Evolutionary conservation across 2,329 filamentous ascomycete genomes (phyloP).

Genomic region (Diaporthe capsici): DNA sequence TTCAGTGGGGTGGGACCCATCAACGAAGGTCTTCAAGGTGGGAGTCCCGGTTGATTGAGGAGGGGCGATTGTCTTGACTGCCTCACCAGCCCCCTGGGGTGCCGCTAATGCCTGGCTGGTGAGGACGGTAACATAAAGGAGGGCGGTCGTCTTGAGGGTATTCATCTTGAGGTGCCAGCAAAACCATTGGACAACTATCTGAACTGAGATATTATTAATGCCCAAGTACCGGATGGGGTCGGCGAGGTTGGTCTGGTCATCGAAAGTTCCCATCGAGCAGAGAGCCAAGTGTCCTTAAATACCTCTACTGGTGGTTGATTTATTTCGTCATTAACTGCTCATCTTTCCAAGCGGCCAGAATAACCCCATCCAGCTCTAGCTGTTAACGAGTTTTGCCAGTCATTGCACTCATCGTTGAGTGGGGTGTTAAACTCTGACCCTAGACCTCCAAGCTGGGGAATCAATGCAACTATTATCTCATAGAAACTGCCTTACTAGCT

Average conservation of each 20-base stretch:
- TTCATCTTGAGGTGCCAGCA: not conserved
- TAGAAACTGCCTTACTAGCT: not conserved
- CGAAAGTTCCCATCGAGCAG: too few relatives aligned
- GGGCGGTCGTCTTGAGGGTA: not conserved
- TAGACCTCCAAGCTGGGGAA: not conserved
- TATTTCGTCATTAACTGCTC: not conserved
- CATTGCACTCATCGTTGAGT: not conserved
- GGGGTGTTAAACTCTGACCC: not conserved
- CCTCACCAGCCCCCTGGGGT: not conserved
- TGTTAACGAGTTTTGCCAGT: not conserved
- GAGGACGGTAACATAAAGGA: not conserved
- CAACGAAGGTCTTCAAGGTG: too few relatives aligned
- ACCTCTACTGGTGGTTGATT: not conserved
- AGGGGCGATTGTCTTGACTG: too few relatives aligned
- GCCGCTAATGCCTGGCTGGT: not conserved
- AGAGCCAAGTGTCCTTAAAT: not conserved
- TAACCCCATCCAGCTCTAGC: too few relatives aligned
- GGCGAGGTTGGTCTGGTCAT: not conserved
- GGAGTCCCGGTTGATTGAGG: too few relatives aligned
- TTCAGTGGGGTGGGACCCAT: not conserved
- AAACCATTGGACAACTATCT: not conserved
- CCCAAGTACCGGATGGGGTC: not conserved
- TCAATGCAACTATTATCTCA: slow-evolving; percentile 3
- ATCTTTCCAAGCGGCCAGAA: not conserved
- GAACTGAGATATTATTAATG: not conserved